These are phyloP conservation scores for Dendrobium huoshanense DNA, from an alignment of 106 monocot genomes.

Conservation along the genomic window DNA sequence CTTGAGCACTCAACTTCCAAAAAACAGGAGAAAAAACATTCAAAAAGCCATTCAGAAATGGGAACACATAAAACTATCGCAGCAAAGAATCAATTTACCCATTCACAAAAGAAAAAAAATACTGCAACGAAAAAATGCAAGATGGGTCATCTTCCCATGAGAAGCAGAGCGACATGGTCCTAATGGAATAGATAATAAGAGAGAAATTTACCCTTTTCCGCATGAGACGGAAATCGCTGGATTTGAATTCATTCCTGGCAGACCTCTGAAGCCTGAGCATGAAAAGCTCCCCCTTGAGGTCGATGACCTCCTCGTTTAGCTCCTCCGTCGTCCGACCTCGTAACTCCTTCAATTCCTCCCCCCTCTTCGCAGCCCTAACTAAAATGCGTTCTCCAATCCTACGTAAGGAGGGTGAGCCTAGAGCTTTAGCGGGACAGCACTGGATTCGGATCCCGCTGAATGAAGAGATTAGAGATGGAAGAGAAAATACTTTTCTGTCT, in stretches of 20 bases:
- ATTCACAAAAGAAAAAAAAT: background rate
- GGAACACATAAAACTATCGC: background rate
- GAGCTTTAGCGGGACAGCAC: background rate
- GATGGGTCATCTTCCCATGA: background rate
- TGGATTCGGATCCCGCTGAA: slow-evolving; percentile 38
- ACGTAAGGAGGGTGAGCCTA: background rate
- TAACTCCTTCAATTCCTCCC: slow-evolving; percentile 78
- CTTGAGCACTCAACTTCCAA: background rate
- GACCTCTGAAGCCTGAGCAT: slow-evolving; percentile 87
- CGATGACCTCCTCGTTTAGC: slow-evolving; percentile 90
- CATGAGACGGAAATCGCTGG: slow-evolving; percentile 84
- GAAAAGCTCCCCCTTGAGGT: slow-evolving; percentile 86
- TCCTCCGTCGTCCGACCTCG: slow-evolving; percentile 66
- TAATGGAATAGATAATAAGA: background rate
- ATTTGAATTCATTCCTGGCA: slow-evolving; percentile 80
- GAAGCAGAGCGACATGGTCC: background rate
- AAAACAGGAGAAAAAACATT: background rate
- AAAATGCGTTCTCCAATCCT: background rate
- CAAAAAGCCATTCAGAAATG: too few relatives aligned
- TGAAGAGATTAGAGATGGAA: slow-evolving; percentile 27
- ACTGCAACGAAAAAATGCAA: background rate
- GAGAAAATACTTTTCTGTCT: background rate
- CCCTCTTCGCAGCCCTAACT: slow-evolving; percentile 77
- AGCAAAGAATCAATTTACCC: background rate
- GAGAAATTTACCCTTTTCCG: slow-evolving; percentile 60